Evolutionary conservation across 73 alveolate species (phyloP).

Genomic region (Tetrahymena thermophila): DNA sequence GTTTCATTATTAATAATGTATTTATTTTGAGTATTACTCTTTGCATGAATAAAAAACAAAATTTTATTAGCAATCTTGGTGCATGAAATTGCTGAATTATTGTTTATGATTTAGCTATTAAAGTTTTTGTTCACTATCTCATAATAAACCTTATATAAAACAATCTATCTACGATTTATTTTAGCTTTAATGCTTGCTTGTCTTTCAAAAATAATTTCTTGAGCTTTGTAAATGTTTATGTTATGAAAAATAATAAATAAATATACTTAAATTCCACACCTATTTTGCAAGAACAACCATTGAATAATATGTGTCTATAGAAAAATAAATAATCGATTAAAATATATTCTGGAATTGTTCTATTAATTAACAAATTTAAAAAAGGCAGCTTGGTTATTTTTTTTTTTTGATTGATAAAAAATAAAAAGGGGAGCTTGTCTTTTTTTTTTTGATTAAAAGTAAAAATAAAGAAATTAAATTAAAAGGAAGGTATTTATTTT

Average conservation of each 20-base stretch:
- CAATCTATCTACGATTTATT: not conserved
- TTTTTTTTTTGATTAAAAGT: no score
- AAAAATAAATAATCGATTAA: no score
- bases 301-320: no score
- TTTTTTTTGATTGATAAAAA: no score
- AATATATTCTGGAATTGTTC: no score
- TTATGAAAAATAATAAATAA: not conserved
- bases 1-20: not conserved
- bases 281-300: no score
- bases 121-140: not conserved
- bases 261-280: not conserved
- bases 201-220: not conserved
- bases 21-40: not conserved
- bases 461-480: no score
- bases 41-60: not conserved
- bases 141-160: not conserved
- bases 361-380: no score
- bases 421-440: no score
- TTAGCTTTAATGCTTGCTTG: not conserved
- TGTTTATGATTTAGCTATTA: not conserved
- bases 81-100: not conserved
- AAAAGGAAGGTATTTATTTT: no score
- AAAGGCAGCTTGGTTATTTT: no score
- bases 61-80: not conserved
- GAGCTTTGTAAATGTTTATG: not conserved